Percentiles rank a stretch among this genome's conserved stretches.
phyloP scores from a whole-genome alignment of 495 filamentous ascomycete species.

The Penicillium pancosmium region DNA sequence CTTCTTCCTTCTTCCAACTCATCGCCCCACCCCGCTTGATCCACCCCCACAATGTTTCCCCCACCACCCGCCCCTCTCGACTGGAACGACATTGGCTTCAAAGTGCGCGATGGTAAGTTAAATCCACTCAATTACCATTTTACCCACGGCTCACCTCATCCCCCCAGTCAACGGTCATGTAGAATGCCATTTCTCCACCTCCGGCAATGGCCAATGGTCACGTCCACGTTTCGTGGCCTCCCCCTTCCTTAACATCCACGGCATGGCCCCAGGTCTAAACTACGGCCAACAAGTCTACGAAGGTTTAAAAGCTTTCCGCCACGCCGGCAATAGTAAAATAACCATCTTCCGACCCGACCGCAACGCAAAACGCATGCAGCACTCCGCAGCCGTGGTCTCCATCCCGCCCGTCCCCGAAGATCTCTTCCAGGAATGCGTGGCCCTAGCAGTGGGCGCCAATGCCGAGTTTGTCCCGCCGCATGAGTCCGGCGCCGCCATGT shows the following conservation, averaged over 20 bases:
- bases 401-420: conserved; percentile 74
- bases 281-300: conserved; percentile 95
- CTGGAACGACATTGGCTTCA: conserved; percentile 90
- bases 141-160: background rate
- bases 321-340: conserved; percentile 57
- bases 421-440: conserved; percentile 72
- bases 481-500: conserved; percentile 83
- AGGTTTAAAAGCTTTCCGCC: conserved; percentile 88
- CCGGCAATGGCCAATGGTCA: conserved; percentile 63
- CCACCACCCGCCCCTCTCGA: conserved; percentile 76
- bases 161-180: conserved; percentile 36
- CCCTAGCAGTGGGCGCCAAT: conserved; percentile 79
- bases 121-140: background rate
- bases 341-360: conserved; percentile 78
- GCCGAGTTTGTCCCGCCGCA: conserved; percentile 87
- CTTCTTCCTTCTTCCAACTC: background rate
- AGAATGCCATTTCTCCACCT: conserved; percentile 35
- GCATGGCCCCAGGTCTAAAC: conserved; percentile 88
- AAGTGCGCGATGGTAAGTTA: conserved; percentile 76
- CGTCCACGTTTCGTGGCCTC: conserved; percentile 71
- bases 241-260: conserved; percentile 81
- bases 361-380: conserved; percentile 80
- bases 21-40: background rate
- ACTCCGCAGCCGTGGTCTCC: conserved; percentile 75
- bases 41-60: conserved; percentile 58